Conservation (phyloP, 371 early-diverging fungal genomes). For the Syncephalastrum racemosum region DNA sequence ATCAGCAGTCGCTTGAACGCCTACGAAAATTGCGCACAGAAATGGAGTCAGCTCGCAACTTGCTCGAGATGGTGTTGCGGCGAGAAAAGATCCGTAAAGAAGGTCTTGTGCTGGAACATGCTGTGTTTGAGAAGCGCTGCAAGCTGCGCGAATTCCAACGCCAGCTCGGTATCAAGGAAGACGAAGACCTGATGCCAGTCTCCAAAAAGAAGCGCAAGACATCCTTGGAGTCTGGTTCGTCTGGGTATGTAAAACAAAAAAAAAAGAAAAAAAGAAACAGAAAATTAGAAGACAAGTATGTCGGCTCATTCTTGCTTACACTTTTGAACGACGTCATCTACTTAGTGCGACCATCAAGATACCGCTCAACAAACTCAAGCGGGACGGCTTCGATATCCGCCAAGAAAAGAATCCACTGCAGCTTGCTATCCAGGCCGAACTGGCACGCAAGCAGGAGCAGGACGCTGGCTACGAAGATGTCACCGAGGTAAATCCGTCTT, state of each 20-base stretch:
- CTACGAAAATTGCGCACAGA: slow-evolving; percentile 80
- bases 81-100: slow-evolving; percentile 78
- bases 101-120: slow-evolving; percentile 65
- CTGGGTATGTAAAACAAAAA: slow-evolving; percentile 24
- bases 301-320: slow-evolving; percentile 1
- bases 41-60: slow-evolving; percentile 68
- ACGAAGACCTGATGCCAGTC: slow-evolving; percentile 41
- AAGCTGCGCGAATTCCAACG: slow-evolving; percentile 58
- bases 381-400: slow-evolving; percentile 25
- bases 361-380: slow-evolving; percentile 48
- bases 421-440: slow-evolving; percentile 47
- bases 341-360: slow-evolving; percentile 57
- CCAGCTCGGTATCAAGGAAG: slow-evolving; percentile 56
- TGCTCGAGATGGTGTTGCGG: slow-evolving; percentile 79
- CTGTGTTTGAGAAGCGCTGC: slow-evolving; percentile 57
- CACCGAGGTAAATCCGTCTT: slow-evolving; percentile 39
- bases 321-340: slow-evolving; percentile 29
- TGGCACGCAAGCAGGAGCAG: slow-evolving; percentile 50
- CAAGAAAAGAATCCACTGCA: slow-evolving; percentile 43
- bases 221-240: slow-evolving; percentile 20
- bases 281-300: not conserved
- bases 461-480: slow-evolving; percentile 55
- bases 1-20: slow-evolving; percentile 82
- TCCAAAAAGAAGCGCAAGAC: slow-evolving; percentile 42
- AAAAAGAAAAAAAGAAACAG: not conserved